phyloP scores from a whole-genome alignment of 2,329 filamentous ascomycete species.

The Diaporthe humulicola region DNA sequence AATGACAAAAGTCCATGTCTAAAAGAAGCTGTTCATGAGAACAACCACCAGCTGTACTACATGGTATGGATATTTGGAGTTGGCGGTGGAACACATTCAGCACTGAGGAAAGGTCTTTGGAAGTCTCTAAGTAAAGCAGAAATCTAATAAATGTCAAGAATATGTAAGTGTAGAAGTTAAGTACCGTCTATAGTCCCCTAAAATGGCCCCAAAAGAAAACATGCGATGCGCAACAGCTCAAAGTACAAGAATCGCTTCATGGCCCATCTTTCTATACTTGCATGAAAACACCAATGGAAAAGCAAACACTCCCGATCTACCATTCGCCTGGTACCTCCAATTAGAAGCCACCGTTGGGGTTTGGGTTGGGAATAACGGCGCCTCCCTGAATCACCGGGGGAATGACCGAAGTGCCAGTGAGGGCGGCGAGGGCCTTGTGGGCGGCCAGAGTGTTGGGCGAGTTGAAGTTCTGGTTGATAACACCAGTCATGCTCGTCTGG shows the following conservation, averaged over 20 bases:
- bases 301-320: background rate
- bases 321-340: background rate
- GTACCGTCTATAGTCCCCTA: background rate
- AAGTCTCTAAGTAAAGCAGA: background rate
- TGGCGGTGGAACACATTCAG: background rate
- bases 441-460: slow-evolving; percentile 53
- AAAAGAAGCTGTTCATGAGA: background rate
- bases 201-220: background rate
- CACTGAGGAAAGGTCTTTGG: no score
- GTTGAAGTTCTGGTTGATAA: slow-evolving; percentile 63
- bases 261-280: background rate
- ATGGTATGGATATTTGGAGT: background rate
- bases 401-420: slow-evolving; percentile 48
- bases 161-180: background rate
- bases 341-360: slow-evolving; percentile 56
- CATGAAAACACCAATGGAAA: background rate
- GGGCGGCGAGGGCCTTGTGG: slow-evolving; percentile 53
- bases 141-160: background rate
- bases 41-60: background rate
- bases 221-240: background rate
- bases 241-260: background rate
- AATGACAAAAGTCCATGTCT: background rate
- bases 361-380: slow-evolving; percentile 55
- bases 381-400: slow-evolving; percentile 53
- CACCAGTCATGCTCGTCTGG: slow-evolving; percentile 62